Percentiles rank a stretch among this genome's conserved stretches.
Evolutionary conservation across 2,329 filamentous ascomycete species (phyloP).

Genomic region (Hymenoscyphus repandus): DNA sequence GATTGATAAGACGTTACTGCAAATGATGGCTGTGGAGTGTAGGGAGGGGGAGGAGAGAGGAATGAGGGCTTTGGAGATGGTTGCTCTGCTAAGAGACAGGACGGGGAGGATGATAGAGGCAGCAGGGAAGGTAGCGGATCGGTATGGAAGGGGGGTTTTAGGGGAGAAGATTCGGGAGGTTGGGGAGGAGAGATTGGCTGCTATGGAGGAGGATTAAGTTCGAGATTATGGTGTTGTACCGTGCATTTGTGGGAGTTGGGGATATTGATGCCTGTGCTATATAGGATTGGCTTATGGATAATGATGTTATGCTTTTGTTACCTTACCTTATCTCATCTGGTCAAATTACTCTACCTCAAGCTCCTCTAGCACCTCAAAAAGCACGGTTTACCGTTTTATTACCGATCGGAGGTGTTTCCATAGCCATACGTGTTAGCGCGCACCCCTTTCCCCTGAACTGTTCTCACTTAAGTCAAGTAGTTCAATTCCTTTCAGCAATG

Average conservation of each 20-base stretch:
- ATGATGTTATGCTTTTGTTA: too few species aligned
- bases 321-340: too few species aligned
- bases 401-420: too few species aligned
- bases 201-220: constrained; percentile 27
- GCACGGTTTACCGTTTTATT: too few species aligned
- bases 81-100: constrained; percentile 75
- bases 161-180: constrained; percentile 87
- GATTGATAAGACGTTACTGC: constrained; percentile 83
- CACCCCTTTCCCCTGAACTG: too few species aligned
- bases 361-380: too few species aligned
- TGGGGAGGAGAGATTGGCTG: constrained; percentile 51
- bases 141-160: constrained; percentile 75
- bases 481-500: too few species aligned
- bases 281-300: background rate
- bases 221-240: background rate
- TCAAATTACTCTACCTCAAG: too few species aligned
- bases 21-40: constrained; percentile 85
- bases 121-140: constrained; percentile 79
- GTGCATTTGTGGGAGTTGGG: background rate
- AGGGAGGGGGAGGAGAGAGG: constrained; percentile 87
- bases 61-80: constrained; percentile 92
- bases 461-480: too few species aligned
- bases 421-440: too few species aligned
- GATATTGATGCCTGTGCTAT: background rate
- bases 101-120: constrained; percentile 88